A percentile compares a stretch with the other conserved stretches of the same genome.
phyloP scores from a whole-genome alignment of 345 rosid genomes.

The Triadica sebifera region DNA sequence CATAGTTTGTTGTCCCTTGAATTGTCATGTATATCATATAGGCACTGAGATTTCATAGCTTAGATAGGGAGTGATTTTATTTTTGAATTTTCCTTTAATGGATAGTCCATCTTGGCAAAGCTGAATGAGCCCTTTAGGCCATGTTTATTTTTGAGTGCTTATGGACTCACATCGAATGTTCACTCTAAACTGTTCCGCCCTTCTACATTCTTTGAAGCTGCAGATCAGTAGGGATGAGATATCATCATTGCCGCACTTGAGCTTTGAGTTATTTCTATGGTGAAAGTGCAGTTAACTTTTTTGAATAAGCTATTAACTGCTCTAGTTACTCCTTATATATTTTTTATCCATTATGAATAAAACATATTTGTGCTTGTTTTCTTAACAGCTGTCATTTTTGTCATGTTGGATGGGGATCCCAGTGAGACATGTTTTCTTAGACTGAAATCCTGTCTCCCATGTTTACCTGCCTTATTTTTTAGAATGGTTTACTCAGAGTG shows the following conservation, averaged over 20 bases:
- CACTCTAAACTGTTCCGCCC: constrained; percentile 12
- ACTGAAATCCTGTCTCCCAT: too few species aligned
- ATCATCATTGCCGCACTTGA: background rate
- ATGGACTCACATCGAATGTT: constrained; percentile 36
- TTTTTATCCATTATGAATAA: too few species aligned
- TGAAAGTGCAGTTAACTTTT: too few species aligned
- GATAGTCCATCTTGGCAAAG: constrained; percentile 34
- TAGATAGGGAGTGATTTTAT: background rate
- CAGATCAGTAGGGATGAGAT: constrained; percentile 36
- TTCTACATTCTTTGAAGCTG: constrained; percentile 19
- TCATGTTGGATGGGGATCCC: too few species aligned
- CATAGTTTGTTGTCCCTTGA: background rate
- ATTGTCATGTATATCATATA: background rate
- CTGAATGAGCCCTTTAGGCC: constrained; percentile 22
- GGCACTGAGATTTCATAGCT: background rate
- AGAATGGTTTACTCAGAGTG: too few species aligned
- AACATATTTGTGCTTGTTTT: too few species aligned
- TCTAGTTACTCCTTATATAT: too few species aligned
- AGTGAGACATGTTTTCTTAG: too few species aligned
- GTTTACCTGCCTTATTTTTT: too few species aligned
- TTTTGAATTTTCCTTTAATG: background rate
- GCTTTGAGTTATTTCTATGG: too few species aligned
- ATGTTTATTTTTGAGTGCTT: constrained; percentile 47
- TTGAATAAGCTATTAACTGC: too few species aligned
- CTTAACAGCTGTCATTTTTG: background rate